Evolutionary conservation across 108 stramenopile species (phyloP).

Genomic region (Bacterosira constricta): DNA sequence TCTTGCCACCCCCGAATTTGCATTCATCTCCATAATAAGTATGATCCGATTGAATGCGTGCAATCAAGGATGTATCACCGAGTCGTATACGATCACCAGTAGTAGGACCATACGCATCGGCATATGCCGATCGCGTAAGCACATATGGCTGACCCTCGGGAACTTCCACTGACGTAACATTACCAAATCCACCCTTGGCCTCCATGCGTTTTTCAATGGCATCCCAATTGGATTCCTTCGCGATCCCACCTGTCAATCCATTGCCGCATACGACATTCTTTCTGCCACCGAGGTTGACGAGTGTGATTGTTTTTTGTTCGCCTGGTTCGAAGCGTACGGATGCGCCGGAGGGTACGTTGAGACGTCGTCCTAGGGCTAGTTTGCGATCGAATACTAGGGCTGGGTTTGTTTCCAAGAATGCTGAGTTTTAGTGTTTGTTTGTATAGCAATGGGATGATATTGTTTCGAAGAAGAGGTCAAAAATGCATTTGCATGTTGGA

Average conservation of each 20-base stretch:
- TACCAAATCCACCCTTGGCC: not conserved
- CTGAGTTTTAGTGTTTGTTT: too few relatives aligned
- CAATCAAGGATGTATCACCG: constrained; percentile 89
- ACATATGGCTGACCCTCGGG: constrained; percentile 39
- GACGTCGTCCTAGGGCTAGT: constrained; percentile 83
- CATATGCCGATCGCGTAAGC: constrained; percentile 55
- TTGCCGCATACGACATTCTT: constrained; percentile 60
- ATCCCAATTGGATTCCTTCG: constrained; percentile 14
- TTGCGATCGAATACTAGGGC: constrained; percentile 89
- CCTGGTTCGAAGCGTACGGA: constrained; percentile 98
- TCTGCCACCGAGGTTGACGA: constrained; percentile 86
- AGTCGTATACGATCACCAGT: constrained; percentile 86
- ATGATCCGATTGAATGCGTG: constrained; percentile 79
- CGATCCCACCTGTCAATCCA: constrained; percentile 42
- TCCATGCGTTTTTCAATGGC: constrained; percentile 42
- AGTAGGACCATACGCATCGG: constrained; percentile 88
- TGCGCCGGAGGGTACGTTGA: constrained; percentile 93
- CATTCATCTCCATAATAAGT: constrained; percentile 95
- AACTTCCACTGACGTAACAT: not conserved
- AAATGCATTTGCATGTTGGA: too few relatives aligned
- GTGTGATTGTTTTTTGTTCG: constrained; percentile 92
- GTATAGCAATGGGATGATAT: too few relatives aligned
- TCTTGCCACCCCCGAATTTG: constrained; percentile 98
- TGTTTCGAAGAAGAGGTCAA: not conserved
- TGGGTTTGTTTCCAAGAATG: constrained; percentile 93